phyloP scores from a whole-genome alignment of 139 green algal genomes.

The Tetradesmus lagerheimii region DNA sequence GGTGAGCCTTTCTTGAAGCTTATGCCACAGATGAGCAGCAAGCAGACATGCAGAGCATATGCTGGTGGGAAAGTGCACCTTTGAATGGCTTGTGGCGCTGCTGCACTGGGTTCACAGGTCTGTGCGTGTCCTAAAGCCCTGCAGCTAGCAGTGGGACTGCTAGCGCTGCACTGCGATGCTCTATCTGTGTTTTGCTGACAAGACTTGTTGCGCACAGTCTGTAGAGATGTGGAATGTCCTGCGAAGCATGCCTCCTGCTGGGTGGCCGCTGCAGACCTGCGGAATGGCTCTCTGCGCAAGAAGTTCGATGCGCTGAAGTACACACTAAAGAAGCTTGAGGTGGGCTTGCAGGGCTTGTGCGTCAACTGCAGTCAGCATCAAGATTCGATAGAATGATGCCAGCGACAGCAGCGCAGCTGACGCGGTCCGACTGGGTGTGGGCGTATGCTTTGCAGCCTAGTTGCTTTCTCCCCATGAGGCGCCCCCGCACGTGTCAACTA shows the following conservation, averaged over 20 bases:
- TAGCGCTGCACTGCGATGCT: no score
- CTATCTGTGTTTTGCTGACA: no score
- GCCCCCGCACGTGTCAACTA: background rate
- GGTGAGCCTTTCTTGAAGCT: background rate
- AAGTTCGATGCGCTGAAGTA: conserved; percentile 90
- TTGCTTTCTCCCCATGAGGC: background rate
- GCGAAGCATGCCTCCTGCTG: no score
- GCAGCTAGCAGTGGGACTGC: no score
- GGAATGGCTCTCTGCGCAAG: conserved; percentile 80
- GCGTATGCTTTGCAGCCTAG: background rate
- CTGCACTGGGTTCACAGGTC: no score
- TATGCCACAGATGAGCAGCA: background rate
- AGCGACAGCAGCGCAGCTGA: background rate
- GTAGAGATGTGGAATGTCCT: no score
- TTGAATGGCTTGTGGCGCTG: no score
- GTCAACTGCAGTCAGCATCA: background rate
- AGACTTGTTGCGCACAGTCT: no score
- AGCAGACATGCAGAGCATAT: background rate
- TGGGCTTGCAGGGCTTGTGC: background rate
- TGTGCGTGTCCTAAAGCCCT: no score
- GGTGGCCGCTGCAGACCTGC: conserved; percentile 64
- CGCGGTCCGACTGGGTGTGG: background rate
- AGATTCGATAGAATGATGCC: no score
- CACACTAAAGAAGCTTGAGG: conserved; percentile 86
- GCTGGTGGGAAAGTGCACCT: no score